These are phyloP conservation scores for Grosmannia clavigera DNA, from an alignment of 2,329 filamentous ascomycete species.

Conservation along the genomic window DNA sequence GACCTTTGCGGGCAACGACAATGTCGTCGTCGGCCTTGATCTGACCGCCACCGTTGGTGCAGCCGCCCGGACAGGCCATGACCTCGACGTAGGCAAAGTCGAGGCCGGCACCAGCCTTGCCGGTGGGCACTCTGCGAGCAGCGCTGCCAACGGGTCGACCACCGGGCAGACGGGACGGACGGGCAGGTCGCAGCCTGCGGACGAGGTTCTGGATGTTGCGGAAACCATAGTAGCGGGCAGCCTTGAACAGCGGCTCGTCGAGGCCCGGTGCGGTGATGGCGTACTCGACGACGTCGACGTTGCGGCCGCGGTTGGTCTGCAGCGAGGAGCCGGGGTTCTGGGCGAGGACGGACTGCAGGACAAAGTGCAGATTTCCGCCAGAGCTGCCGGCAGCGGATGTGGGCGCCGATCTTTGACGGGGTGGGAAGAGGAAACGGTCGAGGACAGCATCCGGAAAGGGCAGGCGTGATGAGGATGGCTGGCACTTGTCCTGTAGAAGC, in stretches of 20 bases:
- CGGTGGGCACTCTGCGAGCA: conserved; percentile 27
- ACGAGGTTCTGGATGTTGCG: conserved; percentile 97
- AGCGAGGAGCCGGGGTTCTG: conserved; percentile 61
- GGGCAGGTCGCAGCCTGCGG: conserved; percentile 73
- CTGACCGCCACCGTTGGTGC: conserved; percentile 94
- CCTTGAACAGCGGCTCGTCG: conserved; percentile 54
- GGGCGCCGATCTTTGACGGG: conserved; percentile 24
- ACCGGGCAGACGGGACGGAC: conserved; percentile 67
- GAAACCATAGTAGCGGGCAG: conserved; percentile 92
- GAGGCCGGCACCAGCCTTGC: conserved; percentile 24
- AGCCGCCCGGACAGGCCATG: conserved; percentile 98
- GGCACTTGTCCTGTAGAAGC: conserved; percentile 11
- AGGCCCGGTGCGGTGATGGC: conserved; percentile 41
- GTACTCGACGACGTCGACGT: conserved; percentile 85
- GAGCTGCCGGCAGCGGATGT: conserved; percentile 59
- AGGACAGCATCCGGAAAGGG: conserved; percentile 63
- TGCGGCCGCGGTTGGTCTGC: conserved; percentile 62
- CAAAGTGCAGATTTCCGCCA: conserved; percentile 78
- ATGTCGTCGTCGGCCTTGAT: conserved; percentile 77
- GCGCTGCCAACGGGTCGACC: conserved; percentile 48
- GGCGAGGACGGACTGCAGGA: conserved; percentile 62
- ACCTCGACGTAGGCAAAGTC: conserved; percentile 95
- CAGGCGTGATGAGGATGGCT: background rate
- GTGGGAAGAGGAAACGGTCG: conserved; percentile 61
- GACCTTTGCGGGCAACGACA: conserved; percentile 35